phyloP scores from a whole-genome alignment of 1,284 basidiomycete genomes.

The Binderoboletus segoi region DNA sequence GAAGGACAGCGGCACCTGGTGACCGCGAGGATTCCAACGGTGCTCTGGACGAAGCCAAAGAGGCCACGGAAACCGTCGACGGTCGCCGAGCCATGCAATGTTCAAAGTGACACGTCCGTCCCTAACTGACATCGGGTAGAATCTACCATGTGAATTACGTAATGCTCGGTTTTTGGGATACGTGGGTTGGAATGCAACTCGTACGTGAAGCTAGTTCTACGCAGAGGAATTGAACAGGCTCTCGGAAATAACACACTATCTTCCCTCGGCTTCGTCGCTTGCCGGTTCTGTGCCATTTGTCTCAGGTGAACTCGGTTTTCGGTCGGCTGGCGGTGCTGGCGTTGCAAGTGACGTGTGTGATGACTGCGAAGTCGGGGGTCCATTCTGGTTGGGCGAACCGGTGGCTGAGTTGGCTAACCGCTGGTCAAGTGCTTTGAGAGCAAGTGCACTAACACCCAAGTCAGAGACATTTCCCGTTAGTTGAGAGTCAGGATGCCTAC shows the following conservation, averaged over 20 bases:
- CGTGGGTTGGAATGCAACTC: neutral
- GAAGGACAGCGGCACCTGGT: neutral
- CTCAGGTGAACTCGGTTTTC: slow-evolving; percentile 38
- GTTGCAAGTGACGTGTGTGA: slow-evolving; percentile 42
- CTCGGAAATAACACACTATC: slow-evolving; percentile 20
- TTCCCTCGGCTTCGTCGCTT: slow-evolving; percentile 23
- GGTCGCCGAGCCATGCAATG: slow-evolving; percentile 38
- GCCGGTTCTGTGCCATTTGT: slow-evolving; percentile 25
- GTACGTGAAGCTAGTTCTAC: neutral
- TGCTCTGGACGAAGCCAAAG: slow-evolving; percentile 24
- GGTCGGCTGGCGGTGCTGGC: slow-evolving; percentile 38
- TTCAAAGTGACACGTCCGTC: slow-evolving; percentile 5
- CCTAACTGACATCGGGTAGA: neutral
- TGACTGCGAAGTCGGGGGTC: slow-evolving; percentile 37
- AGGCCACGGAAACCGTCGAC: slow-evolving; percentile 28
- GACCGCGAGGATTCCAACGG: slow-evolving; percentile 9
- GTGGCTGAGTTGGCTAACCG: slow-evolving; percentile 72
- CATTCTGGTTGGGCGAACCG: slow-evolving; percentile 41
- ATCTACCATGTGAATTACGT: slow-evolving; percentile 28
- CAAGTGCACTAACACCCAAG: slow-evolving; percentile 67
- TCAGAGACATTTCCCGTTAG: slow-evolving; percentile 9
- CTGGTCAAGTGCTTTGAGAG: slow-evolving; percentile 94
- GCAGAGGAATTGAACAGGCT: neutral
- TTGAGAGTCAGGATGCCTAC: slow-evolving; percentile 45
- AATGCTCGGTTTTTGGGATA: slow-evolving; percentile 12